phyloP scores from a whole-genome alignment of 73 alveolate genomes.

The Breviolum minutum region DNA sequence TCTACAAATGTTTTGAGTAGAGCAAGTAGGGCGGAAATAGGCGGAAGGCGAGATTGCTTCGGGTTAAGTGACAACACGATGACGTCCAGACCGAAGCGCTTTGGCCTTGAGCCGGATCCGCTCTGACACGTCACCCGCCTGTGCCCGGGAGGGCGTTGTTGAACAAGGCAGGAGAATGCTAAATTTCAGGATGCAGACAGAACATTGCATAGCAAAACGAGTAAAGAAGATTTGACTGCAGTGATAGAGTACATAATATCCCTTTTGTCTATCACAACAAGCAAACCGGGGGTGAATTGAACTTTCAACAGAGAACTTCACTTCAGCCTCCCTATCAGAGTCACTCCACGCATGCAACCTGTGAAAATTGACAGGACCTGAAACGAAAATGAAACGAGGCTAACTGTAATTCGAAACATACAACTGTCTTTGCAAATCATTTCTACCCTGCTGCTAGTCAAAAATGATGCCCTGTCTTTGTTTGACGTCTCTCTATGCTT shows the following conservation, averaged over 20 bases:
- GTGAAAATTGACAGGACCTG: no score
- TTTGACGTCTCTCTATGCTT: not conserved
- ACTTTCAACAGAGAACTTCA: no score
- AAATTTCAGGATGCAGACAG: not conserved
- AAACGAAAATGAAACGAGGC: not conserved
- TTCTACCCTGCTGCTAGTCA: not conserved
- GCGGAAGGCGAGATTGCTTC: no score
- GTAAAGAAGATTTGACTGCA: not conserved
- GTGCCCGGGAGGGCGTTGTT: not conserved
- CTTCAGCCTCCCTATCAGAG: no score
- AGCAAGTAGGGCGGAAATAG: no score
- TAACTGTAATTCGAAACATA: not conserved
- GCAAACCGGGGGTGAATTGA: not conserved
- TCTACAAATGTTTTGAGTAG: no score
- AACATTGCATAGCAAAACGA: not conserved
- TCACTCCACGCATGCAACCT: no score
- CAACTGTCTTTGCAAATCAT: not conserved
- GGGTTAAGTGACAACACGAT: no score
- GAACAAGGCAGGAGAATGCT: not conserved
- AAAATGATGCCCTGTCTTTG: not conserved
- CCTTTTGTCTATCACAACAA: not conserved
- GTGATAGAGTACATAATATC: not conserved
- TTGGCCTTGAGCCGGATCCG: constrained; percentile 50
- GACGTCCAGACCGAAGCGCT: not conserved
- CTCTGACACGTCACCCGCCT: constrained; percentile 76